phyloP scores from a whole-genome alignment of 768 basidiomycete species.

The Suillus subaureus region DNA sequence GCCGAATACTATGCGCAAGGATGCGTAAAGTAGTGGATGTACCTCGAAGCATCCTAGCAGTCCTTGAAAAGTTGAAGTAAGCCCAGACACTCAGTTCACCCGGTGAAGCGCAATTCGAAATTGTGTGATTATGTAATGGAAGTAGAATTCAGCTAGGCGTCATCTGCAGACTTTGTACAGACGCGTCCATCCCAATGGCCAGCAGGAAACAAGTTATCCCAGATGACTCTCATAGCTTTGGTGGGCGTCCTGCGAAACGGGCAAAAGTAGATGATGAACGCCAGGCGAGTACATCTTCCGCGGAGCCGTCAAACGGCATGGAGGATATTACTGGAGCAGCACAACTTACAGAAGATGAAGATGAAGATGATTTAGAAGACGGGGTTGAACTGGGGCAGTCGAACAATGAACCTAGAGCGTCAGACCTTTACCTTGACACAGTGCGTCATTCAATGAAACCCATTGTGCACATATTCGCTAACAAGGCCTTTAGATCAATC shows the following conservation, averaged over 20 bases:
- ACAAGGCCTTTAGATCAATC: constrained; percentile 70
- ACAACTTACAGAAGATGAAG: constrained; percentile 26
- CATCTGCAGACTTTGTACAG: neutral
- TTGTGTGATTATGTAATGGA: constrained; percentile 20
- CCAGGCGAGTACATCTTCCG: constrained; percentile 4
- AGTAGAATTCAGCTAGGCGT: neutral
- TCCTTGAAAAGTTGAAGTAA: neutral
- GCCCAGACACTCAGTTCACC: neutral
- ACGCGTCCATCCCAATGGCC: constrained; percentile 4
- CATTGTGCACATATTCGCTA: constrained; percentile 8
- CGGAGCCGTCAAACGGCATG: constrained; percentile 16
- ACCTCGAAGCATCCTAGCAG: constrained; percentile 24
- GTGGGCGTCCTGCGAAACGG: constrained; percentile 34
- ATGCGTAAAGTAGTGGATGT: constrained; percentile 27
- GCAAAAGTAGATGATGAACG: constrained; percentile 23
- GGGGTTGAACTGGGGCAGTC: constrained; percentile 26
- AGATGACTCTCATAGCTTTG: neutral
- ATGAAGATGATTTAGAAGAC: constrained; percentile 29
- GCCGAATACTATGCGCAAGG: constrained; percentile 26
- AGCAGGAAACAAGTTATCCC: constrained; percentile 4
- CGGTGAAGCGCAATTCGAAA: neutral
- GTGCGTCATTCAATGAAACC: constrained; percentile 46
- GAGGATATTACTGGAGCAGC: constrained; percentile 10
- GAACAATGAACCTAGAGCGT: constrained; percentile 45
- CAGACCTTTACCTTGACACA: constrained; percentile 94